Evolutionary conservation across 1,139 yeast species (phyloP).

Genomic region (Scheffersomyces parashehatae): DNA sequence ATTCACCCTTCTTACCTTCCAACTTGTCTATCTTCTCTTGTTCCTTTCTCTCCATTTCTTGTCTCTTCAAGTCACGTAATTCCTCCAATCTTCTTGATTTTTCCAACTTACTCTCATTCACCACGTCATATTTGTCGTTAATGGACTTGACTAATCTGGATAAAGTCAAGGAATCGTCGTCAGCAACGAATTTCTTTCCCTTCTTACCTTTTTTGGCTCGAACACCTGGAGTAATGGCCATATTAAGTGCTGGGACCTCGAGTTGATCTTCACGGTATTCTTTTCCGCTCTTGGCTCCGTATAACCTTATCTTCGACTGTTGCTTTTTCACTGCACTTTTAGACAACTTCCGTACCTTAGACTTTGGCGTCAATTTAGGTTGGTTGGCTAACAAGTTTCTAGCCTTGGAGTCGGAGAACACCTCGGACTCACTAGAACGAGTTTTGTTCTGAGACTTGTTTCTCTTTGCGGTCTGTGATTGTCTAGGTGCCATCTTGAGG

Average conservation of each 20-base stretch:
- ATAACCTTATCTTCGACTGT: slow-evolving; percentile 61
- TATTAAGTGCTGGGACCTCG: slow-evolving; percentile 75
- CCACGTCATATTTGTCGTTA: slow-evolving; percentile 76
- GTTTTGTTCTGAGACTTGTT: slow-evolving; percentile 51
- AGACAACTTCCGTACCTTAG: slow-evolving; percentile 50
- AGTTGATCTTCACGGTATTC: slow-evolving; percentile 77
- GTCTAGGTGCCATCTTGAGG: slow-evolving; percentile 51
- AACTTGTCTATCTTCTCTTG: slow-evolving; percentile 65
- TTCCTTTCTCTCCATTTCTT: slow-evolving; percentile 86
- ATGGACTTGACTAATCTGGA: slow-evolving; percentile 75
- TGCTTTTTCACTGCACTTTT: slow-evolving; percentile 63
- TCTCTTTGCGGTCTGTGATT: slow-evolving; percentile 61
- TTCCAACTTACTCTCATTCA: slow-evolving; percentile 89
- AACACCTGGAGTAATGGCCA: slow-evolving; percentile 84
- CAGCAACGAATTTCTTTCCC: slow-evolving; percentile 86
- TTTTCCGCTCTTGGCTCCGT: slow-evolving; percentile 68
- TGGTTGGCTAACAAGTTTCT: slow-evolving; percentile 61
- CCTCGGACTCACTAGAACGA: slow-evolving; percentile 66
- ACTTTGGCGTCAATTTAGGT: slow-evolving; percentile 66
- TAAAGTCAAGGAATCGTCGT: slow-evolving; percentile 63
- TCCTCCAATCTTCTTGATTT: slow-evolving; percentile 87
- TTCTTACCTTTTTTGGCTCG: slow-evolving; percentile 79
- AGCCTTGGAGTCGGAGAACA: slow-evolving; percentile 61
- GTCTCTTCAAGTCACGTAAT: slow-evolving; percentile 79
- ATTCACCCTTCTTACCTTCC: slow-evolving; percentile 75